phyloP scores from a whole-genome alignment of 257 asterid genomes.

The Solanum chmielewskii region DNA sequence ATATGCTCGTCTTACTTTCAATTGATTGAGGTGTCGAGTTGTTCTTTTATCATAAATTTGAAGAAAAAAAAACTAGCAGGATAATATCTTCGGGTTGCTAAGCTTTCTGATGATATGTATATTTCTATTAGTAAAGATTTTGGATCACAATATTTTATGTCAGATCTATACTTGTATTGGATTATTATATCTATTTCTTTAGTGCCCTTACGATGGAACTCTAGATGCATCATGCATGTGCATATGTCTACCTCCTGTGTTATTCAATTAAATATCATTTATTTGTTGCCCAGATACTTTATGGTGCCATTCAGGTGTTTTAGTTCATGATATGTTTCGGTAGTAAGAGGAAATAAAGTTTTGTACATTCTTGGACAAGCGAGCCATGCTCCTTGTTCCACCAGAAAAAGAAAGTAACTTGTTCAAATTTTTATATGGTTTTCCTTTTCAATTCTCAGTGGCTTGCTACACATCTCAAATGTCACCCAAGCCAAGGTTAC shows the following conservation, averaged over 20 bases:
- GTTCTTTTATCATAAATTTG: not conserved
- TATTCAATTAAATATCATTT: not conserved
- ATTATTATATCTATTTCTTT: not conserved
- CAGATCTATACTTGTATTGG: not conserved
- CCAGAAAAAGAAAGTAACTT: not conserved
- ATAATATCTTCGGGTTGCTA: not conserved
- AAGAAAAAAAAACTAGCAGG: not conserved
- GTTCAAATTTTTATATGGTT: not conserved
- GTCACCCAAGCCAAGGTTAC: slow-evolving; percentile 37
- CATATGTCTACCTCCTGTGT: not conserved
- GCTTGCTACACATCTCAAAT: slow-evolving; percentile 82
- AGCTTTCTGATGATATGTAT: not conserved
- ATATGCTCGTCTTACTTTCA: not conserved
- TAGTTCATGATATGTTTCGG: not conserved
- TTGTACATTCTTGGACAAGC: not conserved
- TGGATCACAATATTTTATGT: not conserved
- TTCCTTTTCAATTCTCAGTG: slow-evolving; percentile 35
- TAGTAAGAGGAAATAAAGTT: not conserved
- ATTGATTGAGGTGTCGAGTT: not conserved
- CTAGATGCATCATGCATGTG: not conserved
- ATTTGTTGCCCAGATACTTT: not conserved
- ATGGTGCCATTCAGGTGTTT: not conserved
- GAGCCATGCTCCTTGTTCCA: not conserved
- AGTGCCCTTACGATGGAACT: not conserved
- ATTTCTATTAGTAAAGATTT: not conserved